These are phyloP conservation scores for Gossypium stocksii DNA, from an alignment of 345 rosid genomes.

Conservation along the genomic window DNA sequence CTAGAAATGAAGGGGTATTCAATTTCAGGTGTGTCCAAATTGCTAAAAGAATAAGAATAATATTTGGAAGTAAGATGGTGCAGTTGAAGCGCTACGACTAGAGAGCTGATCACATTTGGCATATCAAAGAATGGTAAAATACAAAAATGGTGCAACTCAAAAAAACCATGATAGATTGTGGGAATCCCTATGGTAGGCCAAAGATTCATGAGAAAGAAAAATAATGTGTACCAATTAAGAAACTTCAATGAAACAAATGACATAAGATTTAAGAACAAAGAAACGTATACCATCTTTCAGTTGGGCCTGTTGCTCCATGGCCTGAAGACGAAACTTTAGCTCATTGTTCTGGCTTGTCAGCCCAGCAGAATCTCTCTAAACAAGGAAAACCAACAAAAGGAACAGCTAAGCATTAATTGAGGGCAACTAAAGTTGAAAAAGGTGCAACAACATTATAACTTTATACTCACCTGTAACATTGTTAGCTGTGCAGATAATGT, in stretches of 20 bases:
- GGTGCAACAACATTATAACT: not conserved
- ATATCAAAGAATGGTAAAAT: not conserved
- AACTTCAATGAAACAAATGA: not conserved
- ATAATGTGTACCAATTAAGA: not conserved
- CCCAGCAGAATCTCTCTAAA: constrained; percentile 49
- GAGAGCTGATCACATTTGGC: not conserved
- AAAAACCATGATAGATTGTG: not conserved
- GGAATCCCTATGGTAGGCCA: not conserved
- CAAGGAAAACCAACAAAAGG: constrained; percentile 4
- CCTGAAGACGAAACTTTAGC: constrained; percentile 57
- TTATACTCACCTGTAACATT: constrained; percentile 51
- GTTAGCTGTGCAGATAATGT: constrained; percentile 81
- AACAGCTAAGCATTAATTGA: not conserved
- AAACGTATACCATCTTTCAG: constrained; percentile 44
- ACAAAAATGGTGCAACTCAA: not conserved
- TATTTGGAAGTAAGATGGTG: not conserved
- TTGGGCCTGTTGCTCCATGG: constrained; percentile 60
- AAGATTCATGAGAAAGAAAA: not conserved
- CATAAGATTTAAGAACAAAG: not conserved
- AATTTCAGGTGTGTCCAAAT: not conserved
- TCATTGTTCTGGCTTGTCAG: constrained; percentile 49
- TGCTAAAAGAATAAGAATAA: not conserved
- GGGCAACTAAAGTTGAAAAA: not conserved
- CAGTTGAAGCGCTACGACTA: not conserved
- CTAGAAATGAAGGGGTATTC: not conserved